These are phyloP conservation scores for Lolium rigidum DNA, from an alignment of 176 grass and related monocot genomes.

Conservation along the genomic window DNA sequence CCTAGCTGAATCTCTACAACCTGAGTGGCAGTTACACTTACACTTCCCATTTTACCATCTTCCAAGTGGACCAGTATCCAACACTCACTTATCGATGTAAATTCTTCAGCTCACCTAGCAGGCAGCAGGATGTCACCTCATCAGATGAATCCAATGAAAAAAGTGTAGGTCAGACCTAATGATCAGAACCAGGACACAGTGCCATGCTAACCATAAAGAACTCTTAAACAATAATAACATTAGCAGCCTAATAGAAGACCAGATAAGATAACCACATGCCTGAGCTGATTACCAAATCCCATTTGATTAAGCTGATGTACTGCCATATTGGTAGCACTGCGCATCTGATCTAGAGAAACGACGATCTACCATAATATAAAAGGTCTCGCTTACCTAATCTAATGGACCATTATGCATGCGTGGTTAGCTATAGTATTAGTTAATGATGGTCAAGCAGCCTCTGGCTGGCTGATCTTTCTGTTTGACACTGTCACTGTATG, in stretches of 20 bases:
- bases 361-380: neutral
- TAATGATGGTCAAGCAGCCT: neutral
- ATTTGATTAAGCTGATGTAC: neutral
- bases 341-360: neutral
- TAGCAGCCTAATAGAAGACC: conserved; percentile 1
- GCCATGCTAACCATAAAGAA: neutral
- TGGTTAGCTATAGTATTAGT: neutral
- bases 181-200: neutral
- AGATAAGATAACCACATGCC: neutral
- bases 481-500: neutral
- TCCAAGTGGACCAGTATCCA: conserved; percentile 12
- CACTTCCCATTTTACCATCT: neutral
- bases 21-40: neutral
- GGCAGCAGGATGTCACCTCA: neutral
- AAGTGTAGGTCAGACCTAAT: neutral
- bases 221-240: neutral
- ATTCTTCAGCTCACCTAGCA: conserved; percentile 11
- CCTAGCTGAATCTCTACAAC: neutral
- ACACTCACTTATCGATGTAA: neutral
- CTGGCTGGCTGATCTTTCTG: neutral
- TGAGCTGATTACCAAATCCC: neutral
- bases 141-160: neutral
- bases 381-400: neutral
- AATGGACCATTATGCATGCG: neutral
- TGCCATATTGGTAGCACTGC: neutral